Percentiles rank a stretch among this genome's conserved stretches.
Conservation (phyloP, 2,329 filamentous ascomycete genomes). For the Pestalotiopsis sp. region DNA sequence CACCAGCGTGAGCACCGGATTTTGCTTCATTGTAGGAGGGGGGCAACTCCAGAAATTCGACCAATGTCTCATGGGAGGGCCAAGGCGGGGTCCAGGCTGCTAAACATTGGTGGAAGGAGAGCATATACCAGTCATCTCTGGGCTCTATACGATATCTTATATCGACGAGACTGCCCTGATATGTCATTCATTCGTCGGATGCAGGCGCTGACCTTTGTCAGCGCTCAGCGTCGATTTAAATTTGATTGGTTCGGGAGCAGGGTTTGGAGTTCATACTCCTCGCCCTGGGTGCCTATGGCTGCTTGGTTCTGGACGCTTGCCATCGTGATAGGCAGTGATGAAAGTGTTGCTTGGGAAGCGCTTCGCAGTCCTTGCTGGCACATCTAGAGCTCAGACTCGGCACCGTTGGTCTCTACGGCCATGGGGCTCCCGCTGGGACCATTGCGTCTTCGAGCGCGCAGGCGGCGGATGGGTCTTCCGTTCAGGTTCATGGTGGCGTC, state of each 20-base stretch:
- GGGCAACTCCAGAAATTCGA: neutral
- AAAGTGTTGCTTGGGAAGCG: neutral
- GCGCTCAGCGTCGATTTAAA: neutral
- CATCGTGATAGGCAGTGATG: neutral
- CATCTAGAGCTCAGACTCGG: constrained; percentile 53
- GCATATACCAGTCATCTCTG: neutral
- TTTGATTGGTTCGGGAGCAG: neutral
- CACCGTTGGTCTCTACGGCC: constrained; percentile 55
- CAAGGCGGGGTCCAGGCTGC: neutral
- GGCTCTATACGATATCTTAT: neutral
- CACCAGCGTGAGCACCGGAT: neutral
- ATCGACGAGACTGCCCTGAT: neutral
- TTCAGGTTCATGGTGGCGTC: constrained; percentile 49
- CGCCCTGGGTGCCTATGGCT: neutral
- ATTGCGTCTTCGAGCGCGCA: constrained; percentile 45
- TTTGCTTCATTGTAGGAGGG: neutral
- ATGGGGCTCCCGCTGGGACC: constrained; percentile 59
- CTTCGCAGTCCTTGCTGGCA: constrained; percentile 5
- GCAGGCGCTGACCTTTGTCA: neutral
- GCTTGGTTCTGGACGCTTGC: neutral
- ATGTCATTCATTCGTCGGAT: neutral
- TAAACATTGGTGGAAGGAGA: neutral
- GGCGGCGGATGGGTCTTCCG: constrained; percentile 39
- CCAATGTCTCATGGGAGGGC: neutral
- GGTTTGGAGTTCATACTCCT: neutral